A percentile compares a stretch with the other conserved stretches of the same genome.
These are phyloP conservation scores for Coemansia sp. DNA, from an alignment of 192 early-diverging fungal species.

Conservation along the genomic window DNA sequence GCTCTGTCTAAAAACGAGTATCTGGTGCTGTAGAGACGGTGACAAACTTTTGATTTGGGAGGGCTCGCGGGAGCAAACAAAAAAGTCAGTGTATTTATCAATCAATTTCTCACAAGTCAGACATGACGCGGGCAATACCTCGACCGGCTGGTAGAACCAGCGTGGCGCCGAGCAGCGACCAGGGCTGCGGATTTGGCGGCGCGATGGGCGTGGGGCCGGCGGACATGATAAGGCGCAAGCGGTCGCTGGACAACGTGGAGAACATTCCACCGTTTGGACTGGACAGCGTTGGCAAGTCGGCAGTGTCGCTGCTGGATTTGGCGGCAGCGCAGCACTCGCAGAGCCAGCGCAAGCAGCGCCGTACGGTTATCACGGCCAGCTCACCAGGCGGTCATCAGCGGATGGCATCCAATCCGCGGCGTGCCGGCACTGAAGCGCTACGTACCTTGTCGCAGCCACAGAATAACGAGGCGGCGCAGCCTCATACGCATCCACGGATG, in stretches of 20 bases:
- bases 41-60: no score
- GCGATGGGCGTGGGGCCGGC: conserved; percentile 37
- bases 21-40: neutral
- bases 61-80: no score
- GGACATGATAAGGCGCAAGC: conserved; percentile 36
- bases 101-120: neutral
- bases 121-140: conserved; percentile 30
- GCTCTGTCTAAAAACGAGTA: neutral
- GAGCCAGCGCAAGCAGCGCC: conserved; percentile 45
- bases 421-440: conserved; percentile 8
- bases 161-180: conserved; percentile 19
- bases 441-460: no score
- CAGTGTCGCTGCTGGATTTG: conserved; percentile 43
- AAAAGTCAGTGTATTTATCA: no score
- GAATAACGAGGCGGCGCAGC: no score
- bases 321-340: conserved; percentile 46
- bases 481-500: no score
- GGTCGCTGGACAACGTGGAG: conserved; percentile 44
- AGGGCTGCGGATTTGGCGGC: conserved; percentile 24
- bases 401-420: conserved; percentile 35
- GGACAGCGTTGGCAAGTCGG: conserved; percentile 25
- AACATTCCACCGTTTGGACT: conserved; percentile 40
- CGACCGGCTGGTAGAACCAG: conserved; percentile 13
- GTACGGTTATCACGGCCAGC: conserved; percentile 42
- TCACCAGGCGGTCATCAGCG: conserved; percentile 42